Evolutionary conservation across 2,329 filamentous ascomycete genomes (phyloP).

Genomic region (Triangularia verruculosa): DNA sequence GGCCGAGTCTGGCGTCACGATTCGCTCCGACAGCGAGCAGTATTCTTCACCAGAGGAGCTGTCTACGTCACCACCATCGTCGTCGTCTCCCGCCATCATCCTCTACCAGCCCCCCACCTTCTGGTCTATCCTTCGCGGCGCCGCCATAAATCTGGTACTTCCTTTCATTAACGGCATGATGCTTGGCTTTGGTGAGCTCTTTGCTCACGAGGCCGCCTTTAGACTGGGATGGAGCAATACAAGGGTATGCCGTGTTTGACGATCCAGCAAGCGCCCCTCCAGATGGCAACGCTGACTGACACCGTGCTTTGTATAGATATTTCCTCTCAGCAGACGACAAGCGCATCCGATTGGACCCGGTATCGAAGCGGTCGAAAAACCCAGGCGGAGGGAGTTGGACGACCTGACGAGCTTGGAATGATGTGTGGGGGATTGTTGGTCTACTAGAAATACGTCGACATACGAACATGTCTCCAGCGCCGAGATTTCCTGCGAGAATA

Average conservation of each 20-base stretch:
- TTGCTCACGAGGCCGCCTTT: conserved; percentile 94
- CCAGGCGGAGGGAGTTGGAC: conserved; percentile 55
- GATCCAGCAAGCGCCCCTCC: not conserved
- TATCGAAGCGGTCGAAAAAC: conserved; percentile 70
- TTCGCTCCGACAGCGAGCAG: conserved; percentile 79
- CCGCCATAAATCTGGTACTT: conserved; percentile 91
- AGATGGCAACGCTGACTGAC: conserved; percentile 20
- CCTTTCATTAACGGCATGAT: conserved; percentile 98
- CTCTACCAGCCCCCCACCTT: conserved; percentile 87
- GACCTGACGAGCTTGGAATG: conserved; percentile 69
- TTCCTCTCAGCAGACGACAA: conserved; percentile 58
- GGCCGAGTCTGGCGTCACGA: conserved; percentile 71
- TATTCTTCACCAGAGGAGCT: conserved; percentile 67
- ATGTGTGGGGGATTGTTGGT: conserved; percentile 18
- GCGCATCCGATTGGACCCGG: conserved; percentile 73
- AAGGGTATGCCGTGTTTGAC: conserved; percentile 60
- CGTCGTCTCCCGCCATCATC: conserved; percentile 66
- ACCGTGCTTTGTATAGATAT: conserved; percentile 43
- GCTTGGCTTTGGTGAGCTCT: conserved; percentile 94
- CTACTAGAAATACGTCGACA: not conserved
- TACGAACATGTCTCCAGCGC: not conserved
- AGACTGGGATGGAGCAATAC: conserved; percentile 90
- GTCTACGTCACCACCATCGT: conserved; percentile 59
- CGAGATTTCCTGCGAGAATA: too few species aligned
- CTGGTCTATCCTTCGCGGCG: conserved; percentile 80